Conservation (phyloP, 371 early-diverging fungal species). For the Batkoa obscura region DNA sequence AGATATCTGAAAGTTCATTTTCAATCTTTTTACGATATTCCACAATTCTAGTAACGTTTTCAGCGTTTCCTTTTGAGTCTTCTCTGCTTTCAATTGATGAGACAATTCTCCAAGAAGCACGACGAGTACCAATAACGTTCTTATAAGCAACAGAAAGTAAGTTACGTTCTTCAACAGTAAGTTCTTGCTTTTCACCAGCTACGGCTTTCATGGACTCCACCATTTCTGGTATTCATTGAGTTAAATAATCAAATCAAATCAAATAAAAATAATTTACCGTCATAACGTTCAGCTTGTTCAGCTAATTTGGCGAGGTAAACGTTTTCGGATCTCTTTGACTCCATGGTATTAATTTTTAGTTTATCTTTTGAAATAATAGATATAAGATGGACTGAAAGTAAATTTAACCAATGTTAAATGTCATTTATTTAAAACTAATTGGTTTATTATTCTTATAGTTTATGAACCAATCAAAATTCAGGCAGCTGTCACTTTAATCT, state of each 20-base stretch:
- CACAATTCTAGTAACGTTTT: constrained; percentile 75
- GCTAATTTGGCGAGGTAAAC: constrained; percentile 88
- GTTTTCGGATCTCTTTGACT: constrained; percentile 14
- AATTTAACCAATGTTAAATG: no score
- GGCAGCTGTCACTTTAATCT: no score
- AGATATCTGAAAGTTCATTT: constrained; percentile 82
- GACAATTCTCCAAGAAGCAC: constrained; percentile 98
- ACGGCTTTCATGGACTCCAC: constrained; percentile 84
- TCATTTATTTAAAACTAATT: no score
- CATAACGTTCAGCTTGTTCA: constrained; percentile 98
- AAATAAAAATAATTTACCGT: constrained; percentile 45
- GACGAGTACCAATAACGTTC: constrained; percentile 97
- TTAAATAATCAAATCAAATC: constrained; percentile 8
- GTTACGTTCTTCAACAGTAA: constrained; percentile 96
- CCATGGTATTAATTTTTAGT: not conserved
- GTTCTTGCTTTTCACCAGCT: constrained; percentile 43
- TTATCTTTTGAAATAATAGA: not conserved
- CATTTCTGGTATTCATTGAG: no score
- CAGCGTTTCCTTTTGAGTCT: constrained; percentile 73
- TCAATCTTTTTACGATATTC: constrained; percentile 86
- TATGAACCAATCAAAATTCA: no score
- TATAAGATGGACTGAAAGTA: no score
- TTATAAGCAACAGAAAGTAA: constrained; percentile 98
- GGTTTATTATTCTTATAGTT: no score
- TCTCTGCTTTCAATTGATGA: constrained; percentile 97